A percentile compares a stretch with the other conserved stretches of the same genome.
Conservation (phyloP, 2,329 filamentous ascomycete species). For the Trichoderma sp. region DNA sequence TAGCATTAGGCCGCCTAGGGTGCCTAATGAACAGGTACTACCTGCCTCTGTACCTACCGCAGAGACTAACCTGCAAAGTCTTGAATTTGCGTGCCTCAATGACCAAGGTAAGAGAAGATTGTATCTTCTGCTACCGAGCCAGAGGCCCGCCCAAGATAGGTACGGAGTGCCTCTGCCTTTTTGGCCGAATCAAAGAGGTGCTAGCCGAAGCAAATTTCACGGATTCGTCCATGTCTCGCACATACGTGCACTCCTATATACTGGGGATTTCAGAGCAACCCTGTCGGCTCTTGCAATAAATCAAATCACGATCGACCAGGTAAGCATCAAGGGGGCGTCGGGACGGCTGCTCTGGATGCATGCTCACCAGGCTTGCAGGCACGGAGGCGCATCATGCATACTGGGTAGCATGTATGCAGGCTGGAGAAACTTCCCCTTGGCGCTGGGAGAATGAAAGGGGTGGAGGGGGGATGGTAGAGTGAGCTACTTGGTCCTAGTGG, state of each 20-base stretch:
- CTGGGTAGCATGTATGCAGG: slow-evolving; percentile 17
- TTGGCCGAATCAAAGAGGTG: slow-evolving; percentile 4
- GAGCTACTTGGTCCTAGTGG: slow-evolving; percentile 15
- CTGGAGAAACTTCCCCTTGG: slow-evolving; percentile 28
- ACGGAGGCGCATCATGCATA: slow-evolving; percentile 26
- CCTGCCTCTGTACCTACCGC: not conserved
- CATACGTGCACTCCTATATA: not conserved
- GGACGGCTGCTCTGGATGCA: slow-evolving; percentile 5
- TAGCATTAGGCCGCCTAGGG: slow-evolving; percentile 4
- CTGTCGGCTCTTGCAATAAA: slow-evolving; percentile 18
- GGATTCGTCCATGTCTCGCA: slow-evolving; percentile 9
- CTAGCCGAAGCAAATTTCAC: slow-evolving; percentile 15
- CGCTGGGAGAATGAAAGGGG: slow-evolving; percentile 16
- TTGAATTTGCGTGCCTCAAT: not conserved
- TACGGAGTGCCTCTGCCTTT: slow-evolving; percentile 11
- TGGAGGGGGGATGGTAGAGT: not conserved
- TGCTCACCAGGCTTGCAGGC: slow-evolving; percentile 22
- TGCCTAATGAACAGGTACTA: not conserved
- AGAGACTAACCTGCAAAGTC: not conserved
- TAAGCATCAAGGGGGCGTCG: not conserved
- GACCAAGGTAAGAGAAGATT: not conserved
- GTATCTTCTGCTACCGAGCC: not conserved
- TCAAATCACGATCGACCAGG: slow-evolving; percentile 23
- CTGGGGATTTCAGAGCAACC: not conserved
- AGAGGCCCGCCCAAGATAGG: slow-evolving; percentile 7